phyloP scores from a whole-genome alignment of 2,329 filamentous ascomycete genomes.

The Sporothrix schenckii region DNA sequence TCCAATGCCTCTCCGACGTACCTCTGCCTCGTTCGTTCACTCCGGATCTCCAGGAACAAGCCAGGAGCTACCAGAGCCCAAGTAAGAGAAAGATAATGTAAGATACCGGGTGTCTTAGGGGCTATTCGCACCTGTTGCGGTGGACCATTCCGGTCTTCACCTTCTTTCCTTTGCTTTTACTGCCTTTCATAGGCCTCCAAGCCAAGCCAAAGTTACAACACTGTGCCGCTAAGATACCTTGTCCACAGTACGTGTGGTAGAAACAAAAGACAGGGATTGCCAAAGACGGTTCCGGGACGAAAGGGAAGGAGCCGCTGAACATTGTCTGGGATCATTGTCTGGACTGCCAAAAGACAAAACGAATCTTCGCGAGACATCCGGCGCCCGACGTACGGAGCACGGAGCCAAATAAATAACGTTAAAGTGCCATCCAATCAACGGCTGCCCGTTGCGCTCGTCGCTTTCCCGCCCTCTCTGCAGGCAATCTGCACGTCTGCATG shows the following conservation, averaged over 20 bases:
- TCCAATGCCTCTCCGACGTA: neutral
- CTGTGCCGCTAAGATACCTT: constrained; percentile 29
- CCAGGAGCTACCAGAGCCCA: neutral
- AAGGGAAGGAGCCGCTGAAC: neutral
- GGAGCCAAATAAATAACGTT: constrained; percentile 5
- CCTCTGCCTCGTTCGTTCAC: neutral
- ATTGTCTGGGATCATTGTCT: neutral
- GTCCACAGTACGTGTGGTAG: constrained; percentile 25
- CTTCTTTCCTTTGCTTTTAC: neutral
- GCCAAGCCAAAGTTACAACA: constrained; percentile 26
- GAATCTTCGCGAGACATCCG: neutral
- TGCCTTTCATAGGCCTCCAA: neutral
- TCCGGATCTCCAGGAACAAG: neutral
- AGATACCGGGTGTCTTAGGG: too few relatives aligned
- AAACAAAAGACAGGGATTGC: neutral
- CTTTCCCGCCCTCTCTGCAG: neutral
- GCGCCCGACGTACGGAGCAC: neutral
- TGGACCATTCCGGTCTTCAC: too few relatives aligned
- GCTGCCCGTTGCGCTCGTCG: neutral
- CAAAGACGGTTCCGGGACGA: neutral
- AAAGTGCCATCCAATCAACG: constrained; percentile 5
- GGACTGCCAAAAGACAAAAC: neutral
- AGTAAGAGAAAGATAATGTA: too few relatives aligned
- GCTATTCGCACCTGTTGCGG: neutral
- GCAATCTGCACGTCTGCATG: constrained; percentile 22